phyloP scores from a whole-genome alignment of 352 stramenopile genomes.

The Globisporangium mamillatum region DNA sequence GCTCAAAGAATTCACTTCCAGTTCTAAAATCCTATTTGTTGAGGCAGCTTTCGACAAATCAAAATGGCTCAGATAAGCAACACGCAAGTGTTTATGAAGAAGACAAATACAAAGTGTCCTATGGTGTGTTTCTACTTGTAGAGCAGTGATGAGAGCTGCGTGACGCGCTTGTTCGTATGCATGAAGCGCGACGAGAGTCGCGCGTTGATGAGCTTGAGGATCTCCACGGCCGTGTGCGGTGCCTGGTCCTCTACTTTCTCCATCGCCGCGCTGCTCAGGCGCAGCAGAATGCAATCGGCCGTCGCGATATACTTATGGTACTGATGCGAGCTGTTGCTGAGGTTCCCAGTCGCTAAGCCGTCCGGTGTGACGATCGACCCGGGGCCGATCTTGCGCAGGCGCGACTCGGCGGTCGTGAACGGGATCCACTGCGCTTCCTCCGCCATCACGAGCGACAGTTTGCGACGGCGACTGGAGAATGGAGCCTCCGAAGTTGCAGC shows the following conservation, averaged over 20 bases:
- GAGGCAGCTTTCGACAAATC: not conserved
- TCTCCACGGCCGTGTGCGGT: constrained; percentile 66
- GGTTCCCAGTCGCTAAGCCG: constrained; percentile 13
- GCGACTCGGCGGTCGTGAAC: constrained; percentile 58
- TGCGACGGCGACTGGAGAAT: constrained; percentile 18
- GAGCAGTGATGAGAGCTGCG: constrained; percentile 71
- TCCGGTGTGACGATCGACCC: constrained; percentile 73
- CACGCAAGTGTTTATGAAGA: not conserved
- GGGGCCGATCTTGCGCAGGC: constrained; percentile 71
- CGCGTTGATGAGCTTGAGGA: constrained; percentile 69
- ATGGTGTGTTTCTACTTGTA: constrained; percentile 45
- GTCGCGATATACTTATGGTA: constrained; percentile 68
- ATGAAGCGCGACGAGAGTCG: constrained; percentile 59
- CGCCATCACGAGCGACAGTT: constrained; percentile 36
- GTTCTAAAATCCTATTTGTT: not conserved
- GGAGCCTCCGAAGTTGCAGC: not conserved
- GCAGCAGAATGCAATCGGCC: constrained; percentile 61
- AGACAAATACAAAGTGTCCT: not conserved
- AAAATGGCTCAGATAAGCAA: not conserved
- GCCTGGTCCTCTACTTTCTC: constrained; percentile 48
- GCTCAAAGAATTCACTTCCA: no score
- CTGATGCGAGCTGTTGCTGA: constrained; percentile 19
- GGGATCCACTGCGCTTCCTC: constrained; percentile 62
- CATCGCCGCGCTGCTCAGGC: constrained; percentile 55
- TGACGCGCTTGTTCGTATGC: constrained; percentile 72